Evolutionary conservation across 2,329 filamentous ascomycete genomes (phyloP).

Genomic region (Curvularia lunata): DNA sequence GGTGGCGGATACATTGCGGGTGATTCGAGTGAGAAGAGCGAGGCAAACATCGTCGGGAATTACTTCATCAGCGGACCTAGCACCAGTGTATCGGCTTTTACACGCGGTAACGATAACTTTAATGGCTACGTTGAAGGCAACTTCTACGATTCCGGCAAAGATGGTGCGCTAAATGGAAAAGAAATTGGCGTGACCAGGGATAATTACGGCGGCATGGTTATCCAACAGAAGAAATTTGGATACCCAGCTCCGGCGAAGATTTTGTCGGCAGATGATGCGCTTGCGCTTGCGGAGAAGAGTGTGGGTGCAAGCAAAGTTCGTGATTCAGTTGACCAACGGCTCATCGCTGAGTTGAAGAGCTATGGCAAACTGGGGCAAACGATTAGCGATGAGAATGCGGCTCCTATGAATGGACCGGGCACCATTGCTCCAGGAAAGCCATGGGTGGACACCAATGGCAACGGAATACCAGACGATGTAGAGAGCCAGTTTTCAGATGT

Average conservation of each 20-base stretch:
- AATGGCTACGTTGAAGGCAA: constrained; percentile 61
- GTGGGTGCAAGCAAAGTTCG: constrained; percentile 55
- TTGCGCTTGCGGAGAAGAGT: constrained; percentile 50
- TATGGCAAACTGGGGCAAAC: constrained; percentile 55
- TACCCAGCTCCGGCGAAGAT: constrained; percentile 54
- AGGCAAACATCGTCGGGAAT: constrained; percentile 62
- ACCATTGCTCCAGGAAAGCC: constrained; percentile 49
- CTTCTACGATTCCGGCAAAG: constrained; percentile 59
- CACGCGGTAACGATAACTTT: constrained; percentile 62
- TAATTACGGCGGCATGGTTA: constrained; percentile 58
- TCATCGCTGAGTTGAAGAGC: constrained; percentile 55
- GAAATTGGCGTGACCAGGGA: constrained; percentile 52
- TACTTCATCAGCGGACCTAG: constrained; percentile 64
- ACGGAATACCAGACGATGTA: constrained; percentile 59
- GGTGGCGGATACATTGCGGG: constrained; percentile 63
- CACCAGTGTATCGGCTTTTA: constrained; percentile 59
- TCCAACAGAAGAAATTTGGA: constrained; percentile 50
- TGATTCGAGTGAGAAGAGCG: constrained; percentile 55
- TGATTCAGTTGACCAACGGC: constrained; percentile 53
- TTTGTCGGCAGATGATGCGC: constrained; percentile 50
- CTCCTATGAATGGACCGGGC: constrained; percentile 51
- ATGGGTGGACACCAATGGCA: constrained; percentile 55
- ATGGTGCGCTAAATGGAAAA: constrained; percentile 58
- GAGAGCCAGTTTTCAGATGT: constrained; percentile 56
- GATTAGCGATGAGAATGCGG: constrained; percentile 55